phyloP scores from a whole-genome alignment of 2,329 filamentous ascomycete species.

The Thielaviopsis ethacetica region DNA sequence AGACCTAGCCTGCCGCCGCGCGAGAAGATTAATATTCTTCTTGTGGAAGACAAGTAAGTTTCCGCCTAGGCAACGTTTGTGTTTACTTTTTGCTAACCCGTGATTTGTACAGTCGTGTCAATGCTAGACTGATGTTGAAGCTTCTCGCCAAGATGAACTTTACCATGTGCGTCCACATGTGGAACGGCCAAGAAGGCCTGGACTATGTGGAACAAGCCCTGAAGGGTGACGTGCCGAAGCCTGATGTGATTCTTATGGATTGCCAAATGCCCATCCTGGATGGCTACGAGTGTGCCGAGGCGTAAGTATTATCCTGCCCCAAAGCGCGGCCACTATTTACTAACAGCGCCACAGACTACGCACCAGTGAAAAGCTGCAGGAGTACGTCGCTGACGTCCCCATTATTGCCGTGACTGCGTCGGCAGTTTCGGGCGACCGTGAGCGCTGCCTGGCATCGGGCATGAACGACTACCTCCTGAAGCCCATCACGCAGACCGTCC shows the following conservation, averaged over 20 bases:
- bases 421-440: conserved; percentile 59
- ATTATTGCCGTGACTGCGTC: conserved; percentile 74
- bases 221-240: conserved; percentile 34
- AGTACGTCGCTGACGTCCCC: conserved; percentile 43
- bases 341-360: conserved; percentile 44
- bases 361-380: conserved; percentile 4
- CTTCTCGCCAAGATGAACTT: conserved; percentile 14
- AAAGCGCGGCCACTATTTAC: not conserved
- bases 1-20: conserved; percentile 20
- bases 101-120: conserved; percentile 1
- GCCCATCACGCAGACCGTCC: conserved; percentile 39
- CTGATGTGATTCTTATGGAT: conserved; percentile 66
- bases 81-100: not conserved
- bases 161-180: conserved; percentile 18
- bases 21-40: conserved; percentile 48
- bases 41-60: conserved; percentile 66
- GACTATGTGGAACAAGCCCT: conserved; percentile 49
- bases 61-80: not conserved
- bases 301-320: conserved; percentile 17
- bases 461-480: conserved; percentile 68
- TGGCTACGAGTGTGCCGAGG: conserved; percentile 61
- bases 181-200: conserved; percentile 65
- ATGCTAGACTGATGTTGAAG: conserved; percentile 14
- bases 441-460: conserved; percentile 56
- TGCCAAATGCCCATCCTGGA: conserved; percentile 64